Percentiles rank a stretch among this genome's conserved stretches.
Evolutionary conservation across 805 yeast species (phyloP).

Genomic region (Wickerhamiella bombiphila): DNA sequence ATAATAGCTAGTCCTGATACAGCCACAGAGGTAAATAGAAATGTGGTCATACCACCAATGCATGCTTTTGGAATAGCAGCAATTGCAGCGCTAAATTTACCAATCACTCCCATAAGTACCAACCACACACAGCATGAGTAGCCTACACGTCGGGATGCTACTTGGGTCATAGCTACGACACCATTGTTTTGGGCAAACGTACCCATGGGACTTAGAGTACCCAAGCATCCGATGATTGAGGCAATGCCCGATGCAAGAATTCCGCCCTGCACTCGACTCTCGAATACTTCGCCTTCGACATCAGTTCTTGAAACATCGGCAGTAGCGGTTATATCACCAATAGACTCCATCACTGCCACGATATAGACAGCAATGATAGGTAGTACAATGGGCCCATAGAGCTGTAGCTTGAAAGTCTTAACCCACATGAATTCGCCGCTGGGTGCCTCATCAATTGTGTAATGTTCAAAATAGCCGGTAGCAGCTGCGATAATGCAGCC

Average conservation of each 20-base stretch:
- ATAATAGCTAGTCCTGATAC: slow-evolving; percentile 60
- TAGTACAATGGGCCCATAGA: slow-evolving; percentile 75
- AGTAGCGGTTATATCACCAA: slow-evolving; percentile 90
- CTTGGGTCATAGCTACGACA: slow-evolving; percentile 80
- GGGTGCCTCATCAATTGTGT: slow-evolving; percentile 53
- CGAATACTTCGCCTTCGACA: slow-evolving; percentile 69
- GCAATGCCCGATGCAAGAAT: slow-evolving; percentile 76
- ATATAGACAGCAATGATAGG: slow-evolving; percentile 76
- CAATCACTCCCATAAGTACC: slow-evolving; percentile 72
- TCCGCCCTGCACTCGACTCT: slow-evolving; percentile 86
- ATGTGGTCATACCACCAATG: slow-evolving; percentile 79
- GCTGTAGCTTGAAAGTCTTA: slow-evolving; percentile 57
- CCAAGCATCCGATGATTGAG: slow-evolving; percentile 60
- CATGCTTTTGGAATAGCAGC: slow-evolving; percentile 68
- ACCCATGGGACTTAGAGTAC: slow-evolving; percentile 80
- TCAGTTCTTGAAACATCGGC: slow-evolving; percentile 78
- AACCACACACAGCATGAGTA: slow-evolving; percentile 70
- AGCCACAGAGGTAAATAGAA: slow-evolving; percentile 60
- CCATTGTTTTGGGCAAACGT: slow-evolving; percentile 94
- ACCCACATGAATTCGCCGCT: slow-evolving; percentile 79
- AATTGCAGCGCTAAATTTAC: slow-evolving; percentile 81
- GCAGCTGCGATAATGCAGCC: slow-evolving; percentile 93
- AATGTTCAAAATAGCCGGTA: slow-evolving; percentile 57
- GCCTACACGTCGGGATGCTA: slow-evolving; percentile 75
- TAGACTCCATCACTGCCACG: slow-evolving; percentile 79